Conservation (phyloP, 345 rosid species). For the Sonneratia alba region DNA sequence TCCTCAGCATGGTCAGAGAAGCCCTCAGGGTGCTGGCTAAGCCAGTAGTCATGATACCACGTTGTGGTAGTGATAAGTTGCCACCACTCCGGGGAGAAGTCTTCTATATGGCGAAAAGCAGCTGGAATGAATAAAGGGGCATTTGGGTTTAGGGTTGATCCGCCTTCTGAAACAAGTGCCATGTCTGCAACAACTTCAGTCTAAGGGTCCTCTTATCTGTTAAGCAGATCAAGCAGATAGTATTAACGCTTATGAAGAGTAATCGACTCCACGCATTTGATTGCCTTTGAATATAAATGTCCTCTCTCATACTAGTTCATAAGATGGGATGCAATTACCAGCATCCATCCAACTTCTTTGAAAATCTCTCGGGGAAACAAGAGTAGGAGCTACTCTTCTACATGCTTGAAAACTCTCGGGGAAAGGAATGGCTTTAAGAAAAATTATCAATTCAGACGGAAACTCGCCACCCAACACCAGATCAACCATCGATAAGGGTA, state of each 20-base stretch:
- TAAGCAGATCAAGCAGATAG: neutral
- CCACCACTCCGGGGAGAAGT: conserved; percentile 97
- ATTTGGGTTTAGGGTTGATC: conserved; percentile 61
- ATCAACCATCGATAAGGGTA: neutral
- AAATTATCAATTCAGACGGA: neutral
- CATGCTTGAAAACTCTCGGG: too few species aligned
- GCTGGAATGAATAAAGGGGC: conserved; percentile 91
- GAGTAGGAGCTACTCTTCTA: neutral
- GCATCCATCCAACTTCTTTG: too few species aligned
- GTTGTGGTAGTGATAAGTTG: conserved; percentile 64
- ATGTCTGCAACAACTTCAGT: conserved; percentile 19
- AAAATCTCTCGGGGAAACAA: neutral
- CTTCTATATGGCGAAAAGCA: conserved; percentile 70
- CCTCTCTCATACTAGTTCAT: neutral
- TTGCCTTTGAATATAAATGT: neutral
- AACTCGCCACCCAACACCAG: neutral
- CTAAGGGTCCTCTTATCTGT: conserved; percentile 9
- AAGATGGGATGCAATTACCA: neutral
- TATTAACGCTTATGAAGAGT: neutral
- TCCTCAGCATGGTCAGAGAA: conserved; percentile 31
- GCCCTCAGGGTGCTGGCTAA: conserved; percentile 60
- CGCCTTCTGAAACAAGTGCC: conserved; percentile 75
- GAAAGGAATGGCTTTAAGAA: neutral
- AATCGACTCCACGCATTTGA: too few species aligned
- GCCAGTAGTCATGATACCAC: conserved; percentile 82